Conservation (phyloP, 2,329 filamentous ascomycete species). For the Fusarium bulbicola region DNA sequence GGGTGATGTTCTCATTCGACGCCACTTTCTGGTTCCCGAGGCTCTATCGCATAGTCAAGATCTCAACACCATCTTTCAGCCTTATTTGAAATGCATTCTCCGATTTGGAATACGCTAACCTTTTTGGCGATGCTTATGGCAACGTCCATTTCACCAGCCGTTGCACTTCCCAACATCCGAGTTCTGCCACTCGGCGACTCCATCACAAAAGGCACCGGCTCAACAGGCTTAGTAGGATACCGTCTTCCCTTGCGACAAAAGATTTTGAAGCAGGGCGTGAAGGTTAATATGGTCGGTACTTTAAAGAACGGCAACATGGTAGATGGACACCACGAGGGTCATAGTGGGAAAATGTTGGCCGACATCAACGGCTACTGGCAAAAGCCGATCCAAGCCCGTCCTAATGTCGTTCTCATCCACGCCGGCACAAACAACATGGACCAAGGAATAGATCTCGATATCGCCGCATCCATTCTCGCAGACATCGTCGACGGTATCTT, state of each 20-base stretch:
- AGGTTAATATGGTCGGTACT: slow-evolving; percentile 23
- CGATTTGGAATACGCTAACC: background rate
- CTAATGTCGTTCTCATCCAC: slow-evolving; percentile 27
- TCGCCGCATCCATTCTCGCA: background rate
- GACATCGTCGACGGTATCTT: slow-evolving; percentile 23
- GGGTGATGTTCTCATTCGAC: slow-evolving; percentile 2
- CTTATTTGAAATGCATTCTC: background rate
- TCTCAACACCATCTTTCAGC: background rate
- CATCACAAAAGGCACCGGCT: slow-evolving; percentile 30
- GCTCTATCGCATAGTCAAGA: background rate
- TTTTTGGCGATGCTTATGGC: background rate
- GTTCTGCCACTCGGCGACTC: slow-evolving; percentile 26
- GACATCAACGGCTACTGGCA: slow-evolving; percentile 27
- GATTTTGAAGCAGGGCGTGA: slow-evolving; percentile 1
- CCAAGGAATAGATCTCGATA: slow-evolving; percentile 1
- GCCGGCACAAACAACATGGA: slow-evolving; percentile 35
- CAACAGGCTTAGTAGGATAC: slow-evolving; percentile 15
- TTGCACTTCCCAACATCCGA: slow-evolving; percentile 16
- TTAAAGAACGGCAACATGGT: slow-evolving; percentile 19
- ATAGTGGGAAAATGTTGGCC: slow-evolving; percentile 19
- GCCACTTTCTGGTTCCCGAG: slow-evolving; percentile 3
- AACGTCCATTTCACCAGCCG: background rate
- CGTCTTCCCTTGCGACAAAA: slow-evolving; percentile 7
- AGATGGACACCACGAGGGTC: slow-evolving; percentile 22
- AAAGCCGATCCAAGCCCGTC: slow-evolving; percentile 16